Base-by-base conservation (phyloP, 108 stramenopile species). In the Nitzschia inconspicua region DNA sequence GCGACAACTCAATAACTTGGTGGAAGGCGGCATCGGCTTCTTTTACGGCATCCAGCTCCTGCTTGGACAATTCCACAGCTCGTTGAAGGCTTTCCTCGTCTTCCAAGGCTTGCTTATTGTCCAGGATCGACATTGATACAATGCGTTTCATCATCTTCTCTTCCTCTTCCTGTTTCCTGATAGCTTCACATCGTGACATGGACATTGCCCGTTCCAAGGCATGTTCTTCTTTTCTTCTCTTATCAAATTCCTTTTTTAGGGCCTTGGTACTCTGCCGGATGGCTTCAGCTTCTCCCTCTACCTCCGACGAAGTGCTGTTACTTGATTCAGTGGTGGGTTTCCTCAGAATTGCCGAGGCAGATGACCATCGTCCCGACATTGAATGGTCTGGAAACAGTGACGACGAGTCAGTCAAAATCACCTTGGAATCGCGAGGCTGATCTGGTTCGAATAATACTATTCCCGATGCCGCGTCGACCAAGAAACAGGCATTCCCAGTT, bases 401-500 rank as follows among this genome's bases (percentile, higher is more conserved):
- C 3, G 57, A 34, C 13, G 44, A 35, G 2, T 55, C 18, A 19
- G 46, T 42, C 0, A 64, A 2, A 4, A 72, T 31, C 6, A 72
- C 49, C 32, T 72, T 72, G 4, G 62, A 39, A 52, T 64, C 70
- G 20, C 3, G 24, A 42, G 62, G 70, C 31, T 48, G 46, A 1
- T 42, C 49, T 31, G 57, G 70, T 27, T 61, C 73, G 35, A 71
- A 78, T 49, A 86, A 66, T 4, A 78, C 79, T 51, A 63, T 37
- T 25, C 84, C 84, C 9, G 76, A 77, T 28, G 73, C n/a, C n/a
- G 75, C 81, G 58, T 82, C 68, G 18, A 86, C 76, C 42, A 35
- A 59, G 59, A 86, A 82, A 18, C 53, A n/a, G n/a, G n/a, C n/a
- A 3, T 70, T 65, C 16, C 84, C 84, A 32, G 65, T 76, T 14